These are phyloP conservation scores for Exophiala mesophila DNA, from an alignment of 2,329 filamentous ascomycete genomes.

Conservation along the genomic window DNA sequence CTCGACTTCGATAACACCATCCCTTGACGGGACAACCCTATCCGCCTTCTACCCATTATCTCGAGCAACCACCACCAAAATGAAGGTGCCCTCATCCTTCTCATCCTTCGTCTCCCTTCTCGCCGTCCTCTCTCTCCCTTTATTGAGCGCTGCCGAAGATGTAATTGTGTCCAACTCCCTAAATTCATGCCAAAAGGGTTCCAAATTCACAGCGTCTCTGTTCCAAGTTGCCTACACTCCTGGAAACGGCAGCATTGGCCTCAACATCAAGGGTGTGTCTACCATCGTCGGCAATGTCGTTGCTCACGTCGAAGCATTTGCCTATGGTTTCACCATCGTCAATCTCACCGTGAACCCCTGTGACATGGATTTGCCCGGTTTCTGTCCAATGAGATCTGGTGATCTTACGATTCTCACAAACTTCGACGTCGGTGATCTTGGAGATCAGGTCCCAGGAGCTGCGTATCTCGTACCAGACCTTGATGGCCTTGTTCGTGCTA, in stretches of 20 bases:
- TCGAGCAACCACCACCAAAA: slow-evolving; percentile 12
- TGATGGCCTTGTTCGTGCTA: slow-evolving; percentile 76
- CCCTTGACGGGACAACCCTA: background rate
- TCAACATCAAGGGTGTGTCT: slow-evolving; percentile 76
- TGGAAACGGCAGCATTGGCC: slow-evolving; percentile 64
- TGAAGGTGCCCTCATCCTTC: slow-evolving; percentile 20
- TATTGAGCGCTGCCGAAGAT: slow-evolving; percentile 55
- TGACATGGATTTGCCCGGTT: slow-evolving; percentile 59
- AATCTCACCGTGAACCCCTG: slow-evolving; percentile 71
- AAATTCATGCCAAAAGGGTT: slow-evolving; percentile 77
- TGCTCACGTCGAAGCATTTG: slow-evolving; percentile 70
- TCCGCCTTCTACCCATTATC: too few species aligned
- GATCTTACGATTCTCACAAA: slow-evolving; percentile 73
- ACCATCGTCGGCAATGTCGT: slow-evolving; percentile 76
- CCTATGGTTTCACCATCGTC: slow-evolving; percentile 75
- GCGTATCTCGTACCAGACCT: slow-evolving; percentile 87
- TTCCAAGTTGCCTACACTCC: slow-evolving; percentile 70
- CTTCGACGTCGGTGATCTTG: slow-evolving; percentile 54
- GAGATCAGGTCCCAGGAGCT: slow-evolving; percentile 70
- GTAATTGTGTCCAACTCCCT: slow-evolving; percentile 78
- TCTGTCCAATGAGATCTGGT: slow-evolving; percentile 88
- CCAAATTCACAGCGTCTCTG: slow-evolving; percentile 77
- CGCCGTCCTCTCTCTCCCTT: slow-evolving; percentile 36
- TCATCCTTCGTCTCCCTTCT: slow-evolving; percentile 29
- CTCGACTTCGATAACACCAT: slow-evolving; percentile 4